Conservation (phyloP, 2,329 filamentous ascomycete species). For the Eurotiales sp. region DNA sequence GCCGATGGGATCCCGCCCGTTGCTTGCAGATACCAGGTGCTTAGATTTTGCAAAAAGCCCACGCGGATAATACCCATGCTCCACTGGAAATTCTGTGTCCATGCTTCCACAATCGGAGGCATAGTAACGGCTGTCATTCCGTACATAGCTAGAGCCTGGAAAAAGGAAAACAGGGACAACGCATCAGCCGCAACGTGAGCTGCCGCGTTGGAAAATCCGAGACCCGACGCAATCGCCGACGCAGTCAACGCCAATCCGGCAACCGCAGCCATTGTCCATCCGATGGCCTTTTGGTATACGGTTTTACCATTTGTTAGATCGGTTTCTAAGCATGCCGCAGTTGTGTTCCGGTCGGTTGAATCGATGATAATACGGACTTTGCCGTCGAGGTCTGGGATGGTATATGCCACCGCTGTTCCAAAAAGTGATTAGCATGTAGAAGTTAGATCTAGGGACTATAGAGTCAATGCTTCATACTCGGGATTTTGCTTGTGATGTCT, state of each 20-base stretch:
- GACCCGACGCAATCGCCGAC: constrained; percentile 81
- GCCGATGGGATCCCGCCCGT: constrained; percentile 83
- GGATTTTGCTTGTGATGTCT: constrained; percentile 10
- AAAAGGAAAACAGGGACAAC: constrained; percentile 89
- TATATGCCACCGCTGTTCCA: constrained; percentile 68
- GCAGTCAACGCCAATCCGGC: constrained; percentile 77
- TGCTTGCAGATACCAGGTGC: constrained; percentile 92
- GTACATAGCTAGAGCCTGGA: constrained; percentile 89
- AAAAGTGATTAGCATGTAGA: neutral
- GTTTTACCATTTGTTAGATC: constrained; percentile 87
- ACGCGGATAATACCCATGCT: constrained; percentile 92
- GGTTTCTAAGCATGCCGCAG: constrained; percentile 82
- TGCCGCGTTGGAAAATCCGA: constrained; percentile 90
- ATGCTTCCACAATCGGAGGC: constrained; percentile 83
- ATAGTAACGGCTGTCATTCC: constrained; percentile 80
- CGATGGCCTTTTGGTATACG: constrained; percentile 81
- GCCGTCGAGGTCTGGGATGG: constrained; percentile 86
- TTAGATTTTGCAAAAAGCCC: constrained; percentile 78
- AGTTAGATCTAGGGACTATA: neutral
- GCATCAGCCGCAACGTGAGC: constrained; percentile 93
- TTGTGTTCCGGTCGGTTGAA: constrained; percentile 57
- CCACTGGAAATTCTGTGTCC: constrained; percentile 98
- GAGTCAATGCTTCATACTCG: constrained; percentile 6
- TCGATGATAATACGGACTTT: constrained; percentile 80
- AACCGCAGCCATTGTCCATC: constrained; percentile 85